Evolutionary conservation across 306 rosid species (phyloP).

Genomic region (Clitoria ternatea): DNA sequence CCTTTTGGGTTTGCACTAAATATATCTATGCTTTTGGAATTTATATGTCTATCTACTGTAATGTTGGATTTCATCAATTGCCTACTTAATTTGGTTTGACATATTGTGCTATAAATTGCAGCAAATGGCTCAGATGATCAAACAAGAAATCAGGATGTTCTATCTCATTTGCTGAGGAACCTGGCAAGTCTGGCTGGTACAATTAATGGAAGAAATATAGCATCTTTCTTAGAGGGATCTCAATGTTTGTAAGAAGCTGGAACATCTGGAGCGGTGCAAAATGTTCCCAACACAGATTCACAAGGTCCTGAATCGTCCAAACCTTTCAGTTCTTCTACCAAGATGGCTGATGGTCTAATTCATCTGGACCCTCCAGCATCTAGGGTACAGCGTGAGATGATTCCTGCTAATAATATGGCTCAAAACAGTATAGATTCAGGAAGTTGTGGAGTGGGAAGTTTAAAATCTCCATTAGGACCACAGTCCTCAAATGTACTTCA

Average conservation of each 20-base stretch:
- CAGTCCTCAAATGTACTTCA: slow-evolving; percentile 21
- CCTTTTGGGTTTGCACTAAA: slow-evolving; percentile 1
- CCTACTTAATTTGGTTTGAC: slow-evolving; percentile 33
- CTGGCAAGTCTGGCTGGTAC: slow-evolving; percentile 57
- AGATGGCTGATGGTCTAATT: slow-evolving; percentile 29
- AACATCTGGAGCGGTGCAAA: slow-evolving; percentile 42
- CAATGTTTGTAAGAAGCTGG: slow-evolving; percentile 56
- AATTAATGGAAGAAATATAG: slow-evolving; percentile 48
- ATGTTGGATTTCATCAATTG: slow-evolving; percentile 24
- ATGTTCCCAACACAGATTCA: slow-evolving; percentile 42
- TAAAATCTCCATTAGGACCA: slow-evolving; percentile 33
- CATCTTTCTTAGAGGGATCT: slow-evolving; percentile 56
- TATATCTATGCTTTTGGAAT: not conserved
- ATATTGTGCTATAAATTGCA: slow-evolving; percentile 42
- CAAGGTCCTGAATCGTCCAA: slow-evolving; percentile 36
- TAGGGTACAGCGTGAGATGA: slow-evolving; percentile 23
- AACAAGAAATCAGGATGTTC: slow-evolving; percentile 54
- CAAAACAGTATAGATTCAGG: slow-evolving; percentile 36
- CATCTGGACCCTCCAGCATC: slow-evolving; percentile 23
- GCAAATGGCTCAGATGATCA: slow-evolving; percentile 57
- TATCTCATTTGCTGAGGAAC: slow-evolving; percentile 63
- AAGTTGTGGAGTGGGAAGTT: slow-evolving; percentile 31
- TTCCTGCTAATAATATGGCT: slow-evolving; percentile 30
- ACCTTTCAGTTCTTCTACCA: slow-evolving; percentile 38
- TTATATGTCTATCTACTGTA: slow-evolving; percentile 1